Conservation (phyloP, 305 asterid species). For the Lippia alba region DNA sequence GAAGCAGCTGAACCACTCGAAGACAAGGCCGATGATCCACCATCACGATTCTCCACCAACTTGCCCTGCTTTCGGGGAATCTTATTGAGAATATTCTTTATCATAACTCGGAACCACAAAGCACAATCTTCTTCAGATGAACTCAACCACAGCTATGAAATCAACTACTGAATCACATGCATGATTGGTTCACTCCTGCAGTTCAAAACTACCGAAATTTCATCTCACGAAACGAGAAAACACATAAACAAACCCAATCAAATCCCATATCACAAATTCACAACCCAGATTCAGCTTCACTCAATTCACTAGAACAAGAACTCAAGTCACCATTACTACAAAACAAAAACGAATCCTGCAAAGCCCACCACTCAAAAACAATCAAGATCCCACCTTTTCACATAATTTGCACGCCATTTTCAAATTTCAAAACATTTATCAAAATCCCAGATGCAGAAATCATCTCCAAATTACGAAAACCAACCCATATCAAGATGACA, state of each 20-base stretch:
- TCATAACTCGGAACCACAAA: constrained; percentile 56
- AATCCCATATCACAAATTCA: constrained; percentile 9
- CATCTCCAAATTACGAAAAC: constrained; percentile 29
- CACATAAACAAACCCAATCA: constrained; percentile 18
- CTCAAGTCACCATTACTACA: constrained; percentile 12
- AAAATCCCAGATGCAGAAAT: constrained; percentile 38
- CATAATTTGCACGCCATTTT: constrained; percentile 25
- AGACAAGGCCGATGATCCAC: constrained; percentile 61
- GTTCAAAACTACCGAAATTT: constrained; percentile 31
- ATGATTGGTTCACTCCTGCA: constrained; percentile 31
- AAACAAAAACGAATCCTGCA: neutral
- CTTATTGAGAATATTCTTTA: constrained; percentile 84
- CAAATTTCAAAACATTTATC: neutral
- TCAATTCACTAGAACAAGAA: constrained; percentile 27
- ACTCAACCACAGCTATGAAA: constrained; percentile 2
- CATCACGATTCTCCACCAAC: constrained; percentile 77
- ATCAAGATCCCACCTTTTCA: constrained; percentile 25
- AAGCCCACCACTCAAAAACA: constrained; percentile 28
- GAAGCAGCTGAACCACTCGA: constrained; percentile 41
- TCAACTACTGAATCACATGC: constrained; percentile 27
- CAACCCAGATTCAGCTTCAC: constrained; percentile 28
- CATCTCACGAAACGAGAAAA: constrained; percentile 37
- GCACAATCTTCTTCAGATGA: constrained; percentile 38
- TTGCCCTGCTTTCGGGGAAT: constrained; percentile 86
- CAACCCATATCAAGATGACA: neutral